Evolutionary conservation across 1,284 basidiomycete species (phyloP), one percentile per base, ranked within the genome.

Genomic region (Cutaneotrichosporon sp.): DNA sequence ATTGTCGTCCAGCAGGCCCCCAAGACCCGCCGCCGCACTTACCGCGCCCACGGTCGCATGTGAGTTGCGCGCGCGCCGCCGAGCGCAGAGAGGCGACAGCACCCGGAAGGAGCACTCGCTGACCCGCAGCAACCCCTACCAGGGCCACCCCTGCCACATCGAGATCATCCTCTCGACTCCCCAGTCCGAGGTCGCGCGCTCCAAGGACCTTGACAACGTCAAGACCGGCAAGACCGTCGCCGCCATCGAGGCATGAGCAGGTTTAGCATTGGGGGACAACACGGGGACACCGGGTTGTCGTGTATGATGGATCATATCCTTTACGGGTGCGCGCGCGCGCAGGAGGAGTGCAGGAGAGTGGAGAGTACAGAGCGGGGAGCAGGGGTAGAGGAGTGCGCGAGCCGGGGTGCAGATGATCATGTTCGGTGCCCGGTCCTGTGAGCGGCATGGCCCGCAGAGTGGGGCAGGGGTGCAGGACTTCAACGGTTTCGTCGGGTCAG

Each of bases 1-100:
- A 97, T 99, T 72, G 91, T 92, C 70, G 94, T 99, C 66, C 91
- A 99, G 81, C 95, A 99, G 84, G 97, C 97, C 70, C 97, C 95
- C 69, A 99, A 99, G 92, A 99, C 97, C 80, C 93, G 93, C 82
- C 92, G 97, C 77, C 92, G 97, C 80, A 99, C 97, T 71, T 99
- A 97, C 89, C 94, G 97, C 83, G 97, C 97, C 58, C 92, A 95
- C 82, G 92, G 92, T 87, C 89, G 92, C 75, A 94, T 91, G 76
- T 77, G 67, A 49, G 75, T 71, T 4, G 16, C 2, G 38, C 31
- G 24, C 27, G 4, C 18, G 22, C 27, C 45, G 29, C 29, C 29
- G 29, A 29, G 29, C 29, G 29, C 29, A 29, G 29, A 4, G 29
- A 29, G 29, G 27, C 34, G 22, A 33, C 33, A 4, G 4, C 4